Conservation (phyloP, 768 basidiomycete genomes). For the Agrocybe chaxingu region DNA sequence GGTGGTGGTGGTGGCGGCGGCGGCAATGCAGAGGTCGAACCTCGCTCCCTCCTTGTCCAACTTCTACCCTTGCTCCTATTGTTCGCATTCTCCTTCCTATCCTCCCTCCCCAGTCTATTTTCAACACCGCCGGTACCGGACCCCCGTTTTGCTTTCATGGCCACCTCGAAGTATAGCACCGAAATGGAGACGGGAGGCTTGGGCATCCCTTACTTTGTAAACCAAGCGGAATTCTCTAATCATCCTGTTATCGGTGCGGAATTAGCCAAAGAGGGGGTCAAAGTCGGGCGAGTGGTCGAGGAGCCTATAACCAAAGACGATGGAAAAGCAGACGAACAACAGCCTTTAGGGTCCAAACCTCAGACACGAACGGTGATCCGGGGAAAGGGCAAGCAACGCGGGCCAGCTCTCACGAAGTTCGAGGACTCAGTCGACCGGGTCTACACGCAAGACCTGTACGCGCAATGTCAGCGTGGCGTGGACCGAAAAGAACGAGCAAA, state of each 20-base stretch:
- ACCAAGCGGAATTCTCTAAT: slow-evolving; percentile 67
- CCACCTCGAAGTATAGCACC: slow-evolving; percentile 58
- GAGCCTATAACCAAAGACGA: slow-evolving; percentile 17
- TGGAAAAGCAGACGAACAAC: slow-evolving; percentile 14
- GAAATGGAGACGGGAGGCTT: slow-evolving; percentile 68
- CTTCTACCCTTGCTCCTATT: slow-evolving; percentile 83
- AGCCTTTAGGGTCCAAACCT: slow-evolving; percentile 26
- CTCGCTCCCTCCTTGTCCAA: slow-evolving; percentile 68
- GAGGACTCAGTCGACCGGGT: slow-evolving; percentile 74
- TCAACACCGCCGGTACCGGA: slow-evolving; percentile 66
- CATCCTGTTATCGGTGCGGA: slow-evolving; percentile 77
- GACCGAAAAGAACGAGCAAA: slow-evolving; percentile 68
- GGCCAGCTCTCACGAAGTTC: slow-evolving; percentile 54
- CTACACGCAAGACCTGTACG: slow-evolving; percentile 69
- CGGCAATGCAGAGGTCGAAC: slow-evolving; percentile 33
- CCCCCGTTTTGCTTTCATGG: slow-evolving; percentile 72
- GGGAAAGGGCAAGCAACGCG: slow-evolving; percentile 28
- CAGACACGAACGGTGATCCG: slow-evolving; percentile 25
- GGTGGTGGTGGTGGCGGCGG: slow-evolving; percentile 10
- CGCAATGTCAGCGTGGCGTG: slow-evolving; percentile 66
- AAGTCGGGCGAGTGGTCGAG: slow-evolving; percentile 31
- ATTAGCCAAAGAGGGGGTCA: slow-evolving; percentile 48
- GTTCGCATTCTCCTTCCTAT: slow-evolving; percentile 80
- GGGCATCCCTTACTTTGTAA: slow-evolving; percentile 83
- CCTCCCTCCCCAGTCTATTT: slow-evolving; percentile 77